Conservation (phyloP, 2,329 filamentous ascomycete genomes). For the Blumeriella jaapii region DNA sequence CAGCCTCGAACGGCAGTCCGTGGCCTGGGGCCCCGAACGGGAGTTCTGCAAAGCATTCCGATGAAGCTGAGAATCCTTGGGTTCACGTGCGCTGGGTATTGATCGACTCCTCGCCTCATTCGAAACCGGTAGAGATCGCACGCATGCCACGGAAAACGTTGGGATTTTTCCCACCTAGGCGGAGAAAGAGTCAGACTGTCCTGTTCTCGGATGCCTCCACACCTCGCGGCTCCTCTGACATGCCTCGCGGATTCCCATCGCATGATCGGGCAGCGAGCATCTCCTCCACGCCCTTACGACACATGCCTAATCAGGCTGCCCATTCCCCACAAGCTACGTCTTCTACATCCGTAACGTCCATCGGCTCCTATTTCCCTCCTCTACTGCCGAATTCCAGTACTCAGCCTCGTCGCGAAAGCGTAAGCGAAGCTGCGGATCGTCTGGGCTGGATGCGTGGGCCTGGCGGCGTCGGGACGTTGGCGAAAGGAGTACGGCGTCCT, state of each 20-base stretch:
- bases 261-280: slow-evolving; percentile 15
- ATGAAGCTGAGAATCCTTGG: slow-evolving; percentile 58
- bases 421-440: slow-evolving; percentile 29
- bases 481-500: slow-evolving; percentile 55
- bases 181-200: slow-evolving; percentile 55
- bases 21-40: slow-evolving; percentile 17
- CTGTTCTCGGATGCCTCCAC: slow-evolving; percentile 51
- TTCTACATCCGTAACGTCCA: slow-evolving; percentile 2
- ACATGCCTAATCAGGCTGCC: too few species aligned
- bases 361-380: slow-evolving; percentile 26
- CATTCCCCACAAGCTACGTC: slow-evolving; percentile 11
- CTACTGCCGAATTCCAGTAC: slow-evolving; percentile 19
- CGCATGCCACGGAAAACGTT: slow-evolving; percentile 69
- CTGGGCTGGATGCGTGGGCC: slow-evolving; percentile 65
- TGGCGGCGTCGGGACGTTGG: slow-evolving; percentile 78
- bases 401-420: slow-evolving; percentile 24
- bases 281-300: slow-evolving; percentile 17
- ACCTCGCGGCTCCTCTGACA: slow-evolving; percentile 32
- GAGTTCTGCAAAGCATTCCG: slow-evolving; percentile 21
- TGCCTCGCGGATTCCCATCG: slow-evolving; percentile 15
- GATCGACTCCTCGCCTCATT: slow-evolving; percentile 53
- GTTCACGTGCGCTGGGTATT: slow-evolving; percentile 83
- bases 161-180: slow-evolving; percentile 85
- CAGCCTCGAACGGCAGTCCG: slow-evolving; percentile 12
- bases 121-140: slow-evolving; percentile 69